phyloP scores from a whole-genome alignment of 2,329 filamentous ascomycete genomes.

The Diaporthe caulivora region DNA sequence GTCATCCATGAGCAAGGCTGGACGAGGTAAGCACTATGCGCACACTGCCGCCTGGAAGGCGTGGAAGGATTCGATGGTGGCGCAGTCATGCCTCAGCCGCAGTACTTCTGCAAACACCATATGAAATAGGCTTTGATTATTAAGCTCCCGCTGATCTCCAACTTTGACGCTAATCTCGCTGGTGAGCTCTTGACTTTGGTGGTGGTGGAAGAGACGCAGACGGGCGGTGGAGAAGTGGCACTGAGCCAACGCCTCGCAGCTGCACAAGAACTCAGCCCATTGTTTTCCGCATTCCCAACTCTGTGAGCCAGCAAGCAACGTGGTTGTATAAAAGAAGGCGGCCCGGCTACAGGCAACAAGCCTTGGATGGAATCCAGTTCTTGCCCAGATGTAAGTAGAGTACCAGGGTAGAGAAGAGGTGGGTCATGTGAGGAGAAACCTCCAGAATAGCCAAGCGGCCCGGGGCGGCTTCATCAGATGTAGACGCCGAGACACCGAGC shows the following conservation, averaged over 20 bases:
- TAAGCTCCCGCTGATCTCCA: background rate
- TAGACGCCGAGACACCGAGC: constrained; percentile 28
- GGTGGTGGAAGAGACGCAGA: background rate
- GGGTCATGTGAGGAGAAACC: constrained; percentile 28
- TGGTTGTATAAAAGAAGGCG: too few species aligned
- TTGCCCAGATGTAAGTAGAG: background rate
- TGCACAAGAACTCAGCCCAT: background rate
- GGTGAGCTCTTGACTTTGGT: background rate
- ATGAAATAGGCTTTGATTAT: background rate
- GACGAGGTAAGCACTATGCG: background rate
- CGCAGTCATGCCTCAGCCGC: constrained; percentile 2
- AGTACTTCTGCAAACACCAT: background rate
- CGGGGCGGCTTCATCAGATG: constrained; percentile 20
- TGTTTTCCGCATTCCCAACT: too few species aligned
- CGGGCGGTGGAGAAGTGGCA: background rate
- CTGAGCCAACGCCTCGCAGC: background rate
- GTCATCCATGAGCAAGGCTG: background rate
- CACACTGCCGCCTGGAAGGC: background rate
- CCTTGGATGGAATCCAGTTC: background rate
- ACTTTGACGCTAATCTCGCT: background rate
- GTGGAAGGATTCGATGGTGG: constrained; percentile 9
- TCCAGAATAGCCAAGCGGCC: background rate
- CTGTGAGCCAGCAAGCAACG: too few species aligned
- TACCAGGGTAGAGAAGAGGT: background rate
- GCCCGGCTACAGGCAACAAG: too few species aligned